Percentiles rank a stretch among this genome's conserved stretches.
Evolutionary conservation across 2,329 filamentous ascomycete species (phyloP).

Genomic region (Ophiosphaerella korrae): DNA sequence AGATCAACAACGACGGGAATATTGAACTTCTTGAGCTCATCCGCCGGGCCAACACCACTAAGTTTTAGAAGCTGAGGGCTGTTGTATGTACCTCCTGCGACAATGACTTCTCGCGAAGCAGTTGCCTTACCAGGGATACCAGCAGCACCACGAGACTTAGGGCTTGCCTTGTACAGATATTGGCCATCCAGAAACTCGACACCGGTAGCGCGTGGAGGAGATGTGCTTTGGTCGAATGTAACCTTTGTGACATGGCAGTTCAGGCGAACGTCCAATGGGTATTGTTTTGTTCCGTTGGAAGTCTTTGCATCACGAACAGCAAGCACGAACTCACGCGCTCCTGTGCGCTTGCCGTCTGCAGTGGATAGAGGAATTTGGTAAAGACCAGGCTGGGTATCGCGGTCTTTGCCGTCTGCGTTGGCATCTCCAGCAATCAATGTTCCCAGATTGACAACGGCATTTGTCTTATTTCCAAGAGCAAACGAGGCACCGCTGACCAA

Average conservation of each 20-base stretch:
- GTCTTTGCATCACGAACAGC: conserved; percentile 56
- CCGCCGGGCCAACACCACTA: conserved; percentile 64
- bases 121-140: conserved; percentile 46
- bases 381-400: conserved; percentile 56
- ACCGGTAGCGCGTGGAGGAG: conserved; percentile 56
- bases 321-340: conserved; percentile 62
- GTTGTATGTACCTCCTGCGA: conserved; percentile 62
- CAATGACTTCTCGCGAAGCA: conserved; percentile 40
- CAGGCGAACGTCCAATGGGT: conserved; percentile 61
- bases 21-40: conserved; percentile 57
- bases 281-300: conserved; percentile 57
- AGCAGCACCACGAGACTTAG: conserved; percentile 34
- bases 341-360: conserved; percentile 55
- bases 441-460: conserved; percentile 40
- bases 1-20: conserved; percentile 63
- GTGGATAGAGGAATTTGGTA: conserved; percentile 66
- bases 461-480: conserved; percentile 54
- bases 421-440: conserved; percentile 54
- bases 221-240: conserved; percentile 66
- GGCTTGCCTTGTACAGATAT: conserved; percentile 51
- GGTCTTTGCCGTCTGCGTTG: conserved; percentile 53
- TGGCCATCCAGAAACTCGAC: conserved; percentile 51
- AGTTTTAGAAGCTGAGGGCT: conserved; percentile 69
- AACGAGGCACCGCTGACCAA: conserved; percentile 58
- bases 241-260: conserved; percentile 71